A percentile compares a stretch with the other conserved stretches of the same genome.
Evolutionary conservation across 2,329 filamentous ascomycete species (phyloP).

Genomic region (Chalara sp.): DNA sequence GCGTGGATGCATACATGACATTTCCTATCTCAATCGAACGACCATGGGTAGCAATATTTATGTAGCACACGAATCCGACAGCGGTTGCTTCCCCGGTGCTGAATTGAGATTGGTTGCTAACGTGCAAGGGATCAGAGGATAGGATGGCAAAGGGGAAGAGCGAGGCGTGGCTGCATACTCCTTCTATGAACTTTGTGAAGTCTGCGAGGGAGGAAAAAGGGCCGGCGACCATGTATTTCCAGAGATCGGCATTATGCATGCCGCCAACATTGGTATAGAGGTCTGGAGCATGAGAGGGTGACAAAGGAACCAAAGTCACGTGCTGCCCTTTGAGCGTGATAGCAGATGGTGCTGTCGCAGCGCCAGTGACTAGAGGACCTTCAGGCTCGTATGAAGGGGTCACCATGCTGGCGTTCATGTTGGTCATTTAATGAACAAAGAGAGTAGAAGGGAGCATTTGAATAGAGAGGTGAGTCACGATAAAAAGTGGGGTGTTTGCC

Average conservation of each 20-base stretch:
- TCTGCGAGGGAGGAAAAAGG: conserved; percentile 27
- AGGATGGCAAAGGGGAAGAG: conserved; percentile 39
- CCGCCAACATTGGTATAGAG: conserved; percentile 18
- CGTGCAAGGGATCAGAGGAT: conserved; percentile 18
- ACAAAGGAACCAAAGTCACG: conserved; percentile 15
- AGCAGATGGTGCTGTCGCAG: conserved; percentile 7
- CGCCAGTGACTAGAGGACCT: conserved; percentile 4
- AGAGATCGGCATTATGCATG: conserved; percentile 24
- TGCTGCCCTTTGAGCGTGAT: conserved; percentile 8
- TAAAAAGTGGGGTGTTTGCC: too few relatives aligned
- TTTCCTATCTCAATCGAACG: conserved; percentile 50
- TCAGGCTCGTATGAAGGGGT: not conserved
- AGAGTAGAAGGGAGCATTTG: too few relatives aligned
- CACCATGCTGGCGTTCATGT: too few relatives aligned
- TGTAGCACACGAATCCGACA: conserved; percentile 34
- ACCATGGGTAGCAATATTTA: conserved; percentile 41
- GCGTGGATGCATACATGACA: conserved; percentile 40
- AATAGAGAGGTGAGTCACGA: too few relatives aligned
- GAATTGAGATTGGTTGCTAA: conserved; percentile 1
- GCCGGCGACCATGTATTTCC: conserved; percentile 34
- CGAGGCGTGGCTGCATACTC: conserved; percentile 24
- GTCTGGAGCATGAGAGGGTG: conserved; percentile 7
- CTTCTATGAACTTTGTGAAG: conserved; percentile 25
- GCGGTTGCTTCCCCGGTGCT: conserved; percentile 22
- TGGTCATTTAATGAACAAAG: too few relatives aligned